Percentiles rank a stretch among this genome's conserved stretches.
Evolutionary conservation across 129 eudicot genomes (phyloP).

Genomic region (Artemisia tridentata): DNA sequence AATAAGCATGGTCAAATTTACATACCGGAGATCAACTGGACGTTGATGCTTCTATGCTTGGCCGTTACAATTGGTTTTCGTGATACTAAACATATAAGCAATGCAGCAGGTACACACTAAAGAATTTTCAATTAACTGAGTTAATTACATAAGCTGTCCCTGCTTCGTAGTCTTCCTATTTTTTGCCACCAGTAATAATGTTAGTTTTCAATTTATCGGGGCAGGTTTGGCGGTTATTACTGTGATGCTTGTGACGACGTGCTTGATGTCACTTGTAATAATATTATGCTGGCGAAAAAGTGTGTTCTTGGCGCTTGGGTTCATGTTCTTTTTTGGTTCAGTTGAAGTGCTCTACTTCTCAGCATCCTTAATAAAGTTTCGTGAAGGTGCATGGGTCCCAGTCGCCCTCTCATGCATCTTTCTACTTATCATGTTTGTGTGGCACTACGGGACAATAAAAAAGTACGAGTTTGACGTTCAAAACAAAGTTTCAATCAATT

Average conservation of each 20-base stretch:
- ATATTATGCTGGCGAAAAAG: constrained; percentile 71
- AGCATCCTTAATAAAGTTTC: constrained; percentile 80
- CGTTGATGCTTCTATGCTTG: constrained; percentile 77
- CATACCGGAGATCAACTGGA: constrained; percentile 91
- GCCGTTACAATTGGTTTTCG: constrained; percentile 86
- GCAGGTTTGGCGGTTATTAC: constrained; percentile 89
- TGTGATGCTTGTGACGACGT: constrained; percentile 84
- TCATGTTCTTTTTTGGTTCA: constrained; percentile 72
- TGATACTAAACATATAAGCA: constrained; percentile 80
- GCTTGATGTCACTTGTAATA: constrained; percentile 86
- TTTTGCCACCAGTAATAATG: not conserved
- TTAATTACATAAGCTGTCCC: too few relatives aligned
- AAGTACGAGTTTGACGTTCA: constrained; percentile 79
- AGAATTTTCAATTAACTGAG: too few relatives aligned
- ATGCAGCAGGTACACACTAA: constrained; percentile 67
- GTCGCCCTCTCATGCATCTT: constrained; percentile 63
- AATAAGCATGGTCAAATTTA: constrained; percentile 81
- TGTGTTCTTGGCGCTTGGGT: constrained; percentile 49
- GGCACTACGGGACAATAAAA: constrained; percentile 78
- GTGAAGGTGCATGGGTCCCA: constrained; percentile 95
- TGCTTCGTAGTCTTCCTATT: not conserved
- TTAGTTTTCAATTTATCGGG: not conserved
- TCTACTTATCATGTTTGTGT: constrained; percentile 55
- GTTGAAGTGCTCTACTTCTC: constrained; percentile 82
- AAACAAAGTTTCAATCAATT: constrained; percentile 74